phyloP scores from a whole-genome alignment of 768 basidiomycete species.

The Suillus paluster region DNA sequence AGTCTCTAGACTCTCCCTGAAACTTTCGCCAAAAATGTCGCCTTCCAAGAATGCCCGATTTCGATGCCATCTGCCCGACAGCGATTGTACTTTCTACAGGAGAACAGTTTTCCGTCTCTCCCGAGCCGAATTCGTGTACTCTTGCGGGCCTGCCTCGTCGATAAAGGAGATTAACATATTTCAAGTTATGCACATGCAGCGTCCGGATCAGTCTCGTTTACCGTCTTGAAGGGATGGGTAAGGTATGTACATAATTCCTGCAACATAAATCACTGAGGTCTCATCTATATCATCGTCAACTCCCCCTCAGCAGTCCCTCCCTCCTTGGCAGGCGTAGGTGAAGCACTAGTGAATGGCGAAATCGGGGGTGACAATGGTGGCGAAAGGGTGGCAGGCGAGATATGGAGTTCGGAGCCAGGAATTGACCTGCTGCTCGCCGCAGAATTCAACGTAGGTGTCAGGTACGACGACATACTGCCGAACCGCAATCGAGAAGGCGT shows the following conservation, averaged over 20 bases:
- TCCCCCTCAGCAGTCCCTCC: not conserved
- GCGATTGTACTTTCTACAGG: too few species aligned
- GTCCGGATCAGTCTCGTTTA: conserved; percentile 5
- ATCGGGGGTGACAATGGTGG: not conserved
- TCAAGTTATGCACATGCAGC: conserved; percentile 18
- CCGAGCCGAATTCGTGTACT: not conserved
- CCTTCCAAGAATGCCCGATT: too few species aligned
- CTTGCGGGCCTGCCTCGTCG: too few species aligned
- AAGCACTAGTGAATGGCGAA: not conserved
- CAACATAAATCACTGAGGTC: not conserved
- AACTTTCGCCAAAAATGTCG: too few species aligned
- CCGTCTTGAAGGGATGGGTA: conserved; percentile 25
- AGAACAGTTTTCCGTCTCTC: too few species aligned
- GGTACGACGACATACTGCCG: not conserved
- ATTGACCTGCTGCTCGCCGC: not conserved
- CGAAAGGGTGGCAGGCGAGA: not conserved
- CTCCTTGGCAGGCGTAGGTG: not conserved
- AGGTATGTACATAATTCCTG: conserved; percentile 29
- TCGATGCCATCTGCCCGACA: too few species aligned
- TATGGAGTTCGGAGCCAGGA: not conserved
- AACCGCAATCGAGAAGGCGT: not conserved
- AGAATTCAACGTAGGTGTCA: not conserved
- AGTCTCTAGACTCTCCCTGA: too few species aligned
- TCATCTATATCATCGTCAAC: not conserved
- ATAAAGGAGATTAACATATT: not conserved